A percentile compares a stretch with the other conserved stretches of the same genome.
Conservation (phyloP, 257 asterid species). For the Eucommia ulmoides region DNA sequence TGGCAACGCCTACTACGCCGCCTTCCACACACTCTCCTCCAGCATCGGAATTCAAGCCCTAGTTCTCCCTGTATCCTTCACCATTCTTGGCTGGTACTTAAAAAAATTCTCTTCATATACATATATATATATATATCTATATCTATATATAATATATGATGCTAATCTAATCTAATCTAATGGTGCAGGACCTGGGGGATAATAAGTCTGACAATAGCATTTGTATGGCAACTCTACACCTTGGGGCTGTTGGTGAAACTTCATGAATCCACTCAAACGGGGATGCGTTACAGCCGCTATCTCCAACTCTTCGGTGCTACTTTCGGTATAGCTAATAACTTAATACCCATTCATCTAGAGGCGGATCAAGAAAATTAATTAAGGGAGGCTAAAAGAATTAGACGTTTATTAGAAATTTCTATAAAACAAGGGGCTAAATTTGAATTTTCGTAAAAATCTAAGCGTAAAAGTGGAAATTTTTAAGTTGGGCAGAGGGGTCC, state of each 20-base stretch:
- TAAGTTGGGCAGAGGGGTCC: too few relatives aligned
- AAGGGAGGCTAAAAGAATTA: too few relatives aligned
- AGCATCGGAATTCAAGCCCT: slow-evolving; percentile 80
- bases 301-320: slow-evolving; percentile 68
- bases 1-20: slow-evolving; percentile 77
- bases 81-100: slow-evolving; percentile 73
- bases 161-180: neutral
- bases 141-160: neutral
- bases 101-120: slow-evolving; percentile 8
- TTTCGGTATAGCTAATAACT: slow-evolving; percentile 34
- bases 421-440: too few relatives aligned
- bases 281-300: slow-evolving; percentile 72
- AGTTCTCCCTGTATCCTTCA: slow-evolving; percentile 64
- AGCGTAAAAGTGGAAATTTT: too few relatives aligned
- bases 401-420: too few relatives aligned
- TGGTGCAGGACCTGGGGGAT: slow-evolving; percentile 71
- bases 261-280: slow-evolving; percentile 48
- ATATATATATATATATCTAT: neutral
- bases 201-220: slow-evolving; percentile 40
- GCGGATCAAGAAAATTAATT: too few relatives aligned
- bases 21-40: slow-evolving; percentile 71
- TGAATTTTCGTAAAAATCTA: too few relatives aligned
- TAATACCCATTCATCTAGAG: too few relatives aligned
- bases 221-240: slow-evolving; percentile 78
- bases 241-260: slow-evolving; percentile 70